These are phyloP conservation scores for Aureobasidium uvarum DNA, from an alignment of 2,329 filamentous ascomycete species.

Conservation along the genomic window DNA sequence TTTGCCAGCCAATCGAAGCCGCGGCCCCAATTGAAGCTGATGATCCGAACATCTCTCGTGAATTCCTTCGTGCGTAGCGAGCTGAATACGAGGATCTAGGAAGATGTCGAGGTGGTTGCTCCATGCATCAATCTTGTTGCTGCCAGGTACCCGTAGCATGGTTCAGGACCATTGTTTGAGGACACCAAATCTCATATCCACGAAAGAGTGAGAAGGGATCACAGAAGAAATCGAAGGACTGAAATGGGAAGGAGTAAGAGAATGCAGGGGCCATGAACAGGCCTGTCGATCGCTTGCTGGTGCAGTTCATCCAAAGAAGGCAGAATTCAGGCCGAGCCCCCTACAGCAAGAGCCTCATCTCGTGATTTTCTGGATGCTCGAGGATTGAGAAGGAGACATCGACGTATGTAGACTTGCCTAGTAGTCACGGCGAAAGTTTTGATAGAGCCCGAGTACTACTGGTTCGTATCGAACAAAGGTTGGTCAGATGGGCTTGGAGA, in stretches of 20 bases:
- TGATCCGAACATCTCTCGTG: too few relatives aligned
- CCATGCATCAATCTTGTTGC: not conserved
- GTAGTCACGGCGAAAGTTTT: not conserved
- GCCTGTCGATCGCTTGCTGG: not conserved
- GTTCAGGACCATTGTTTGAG: not conserved
- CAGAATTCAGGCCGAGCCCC: not conserved
- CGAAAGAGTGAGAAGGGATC: not conserved
- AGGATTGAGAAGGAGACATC: not conserved
- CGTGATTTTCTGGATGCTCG: not conserved
- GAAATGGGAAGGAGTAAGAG: not conserved
- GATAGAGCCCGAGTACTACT: not conserved
- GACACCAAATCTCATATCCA: not conserved
- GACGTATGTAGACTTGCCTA: not conserved
- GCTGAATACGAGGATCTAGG: not conserved
- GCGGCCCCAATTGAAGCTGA: not conserved
- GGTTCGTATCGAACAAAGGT: not conserved
- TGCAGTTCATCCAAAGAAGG: not conserved
- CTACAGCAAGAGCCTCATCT: not conserved
- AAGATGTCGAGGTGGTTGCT: not conserved
- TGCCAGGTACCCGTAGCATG: not conserved
- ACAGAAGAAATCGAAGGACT: not conserved
- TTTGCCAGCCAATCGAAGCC: not conserved
- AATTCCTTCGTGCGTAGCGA: not conserved
- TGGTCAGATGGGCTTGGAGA: not conserved
- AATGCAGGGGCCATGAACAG: not conserved